A percentile compares a stretch with the other conserved stretches of the same genome.
Evolutionary conservation across 352 stramenopile species (phyloP).

Genomic region (Pythium aquatile): DNA sequence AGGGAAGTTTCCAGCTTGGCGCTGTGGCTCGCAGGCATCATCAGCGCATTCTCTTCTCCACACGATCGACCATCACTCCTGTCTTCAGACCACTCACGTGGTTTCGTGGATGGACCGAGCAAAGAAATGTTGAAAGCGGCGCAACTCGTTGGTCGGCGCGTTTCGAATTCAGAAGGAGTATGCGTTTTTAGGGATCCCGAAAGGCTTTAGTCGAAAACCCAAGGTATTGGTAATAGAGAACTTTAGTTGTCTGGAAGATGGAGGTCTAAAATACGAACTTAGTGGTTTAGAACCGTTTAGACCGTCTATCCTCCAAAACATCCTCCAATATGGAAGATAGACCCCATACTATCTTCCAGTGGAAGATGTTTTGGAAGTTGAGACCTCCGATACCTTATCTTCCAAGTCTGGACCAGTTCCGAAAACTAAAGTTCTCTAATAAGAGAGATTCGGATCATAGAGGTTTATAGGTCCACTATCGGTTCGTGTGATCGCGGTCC

Average conservation of each 20-base stretch:
- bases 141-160: background rate
- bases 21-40: background rate
- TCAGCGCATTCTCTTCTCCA: background rate
- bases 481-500: background rate
- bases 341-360: too few species aligned
- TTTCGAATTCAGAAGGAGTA: conserved; percentile 9
- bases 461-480: background rate
- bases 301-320: too few species aligned
- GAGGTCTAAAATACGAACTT: too few species aligned
- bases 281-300: too few species aligned
- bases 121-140: conserved; percentile 9
- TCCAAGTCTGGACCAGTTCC: too few species aligned
- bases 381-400: too few species aligned
- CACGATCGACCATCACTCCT: background rate
- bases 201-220: background rate
- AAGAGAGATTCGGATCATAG: background rate
- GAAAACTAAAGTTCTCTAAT: too few species aligned
- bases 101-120: background rate
- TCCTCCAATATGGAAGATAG: too few species aligned
- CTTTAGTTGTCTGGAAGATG: too few species aligned
- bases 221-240: too few species aligned
- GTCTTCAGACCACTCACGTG: background rate
- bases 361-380: too few species aligned
- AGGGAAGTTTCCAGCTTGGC: background rate
- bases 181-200: background rate